Percentiles rank a stretch among this genome's conserved stretches.
phyloP scores from a whole-genome alignment of 805 yeast species.

The Ogataea paradorogensis region DNA sequence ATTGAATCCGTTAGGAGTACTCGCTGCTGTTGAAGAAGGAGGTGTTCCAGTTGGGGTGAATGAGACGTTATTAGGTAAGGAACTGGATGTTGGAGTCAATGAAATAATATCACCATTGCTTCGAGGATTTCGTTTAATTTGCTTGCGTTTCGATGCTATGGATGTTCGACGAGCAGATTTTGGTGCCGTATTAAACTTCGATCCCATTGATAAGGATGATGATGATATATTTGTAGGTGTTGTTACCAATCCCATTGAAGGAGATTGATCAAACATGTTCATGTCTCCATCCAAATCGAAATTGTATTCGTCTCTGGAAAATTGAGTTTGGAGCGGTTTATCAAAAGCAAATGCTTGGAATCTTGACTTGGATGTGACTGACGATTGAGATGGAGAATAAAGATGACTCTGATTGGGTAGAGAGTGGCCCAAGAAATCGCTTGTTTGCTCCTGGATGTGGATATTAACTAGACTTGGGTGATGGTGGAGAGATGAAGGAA shows the following conservation, averaged over 20 bases:
- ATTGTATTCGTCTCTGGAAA: conserved; percentile 17
- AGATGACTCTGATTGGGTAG: conserved; percentile 11
- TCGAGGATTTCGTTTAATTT: conserved; percentile 9
- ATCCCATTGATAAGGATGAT: not conserved
- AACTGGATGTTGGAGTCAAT: conserved; percentile 15
- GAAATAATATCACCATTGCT: conserved; percentile 15
- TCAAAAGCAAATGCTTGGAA: conserved; percentile 18
- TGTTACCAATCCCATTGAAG: conserved; percentile 5
- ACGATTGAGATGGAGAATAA: conserved; percentile 26
- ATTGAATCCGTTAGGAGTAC: conserved; percentile 8
- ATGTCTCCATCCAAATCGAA: conserved; percentile 31
- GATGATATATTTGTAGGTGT: conserved; percentile 6
- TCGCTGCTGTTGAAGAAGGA: conserved; percentile 11
- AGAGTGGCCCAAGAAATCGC: conserved; percentile 9
- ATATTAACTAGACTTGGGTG: conserved; percentile 23
- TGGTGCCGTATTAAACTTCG: conserved; percentile 8
- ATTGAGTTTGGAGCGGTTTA: conserved; percentile 6
- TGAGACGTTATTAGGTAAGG: conserved; percentile 11
- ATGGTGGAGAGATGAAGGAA: conserved; percentile 23
- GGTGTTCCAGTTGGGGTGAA: conserved; percentile 12
- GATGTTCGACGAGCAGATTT: conserved; percentile 19
- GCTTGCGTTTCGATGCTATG: conserved; percentile 18
- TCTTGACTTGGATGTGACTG: conserved; percentile 16
- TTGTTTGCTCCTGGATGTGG: conserved; percentile 9
- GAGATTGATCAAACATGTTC: conserved; percentile 25